Base-by-base conservation (phyloP, 208 protist species). In the Trypanosoma platydactyli region DNA sequence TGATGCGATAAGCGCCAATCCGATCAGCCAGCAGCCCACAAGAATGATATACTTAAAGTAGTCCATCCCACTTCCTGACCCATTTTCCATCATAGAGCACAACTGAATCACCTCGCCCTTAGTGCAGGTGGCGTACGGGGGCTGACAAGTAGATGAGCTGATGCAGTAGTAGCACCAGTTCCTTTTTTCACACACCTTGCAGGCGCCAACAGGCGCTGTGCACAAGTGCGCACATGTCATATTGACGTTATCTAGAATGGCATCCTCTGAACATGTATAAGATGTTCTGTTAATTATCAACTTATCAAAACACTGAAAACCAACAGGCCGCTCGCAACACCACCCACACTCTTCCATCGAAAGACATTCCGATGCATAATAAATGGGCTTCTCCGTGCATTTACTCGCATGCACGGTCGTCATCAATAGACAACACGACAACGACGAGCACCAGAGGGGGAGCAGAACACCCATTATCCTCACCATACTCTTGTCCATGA, bases 151-250 rank as follows among this genome's bases (percentile, higher is more conserved):
- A 7, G 18, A 54, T 16, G 30, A 45, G n/a, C n/a, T 56, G 25
- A 61, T 49, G 56, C 78, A 83, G 56, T 68, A 83, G 30, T 70
- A 65, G 44, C 78, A 83, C 78, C 78, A 83, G 33, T 71, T 71
- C 30, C 38, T 35, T 51, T 12, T 11, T 42, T 69, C 62, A 42
- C 78, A 83, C 15, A 5, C 41, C 25, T 56, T 33, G 64, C 72
- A 83, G 50, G 60, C 52, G 0, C 15, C 45, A 16, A 20, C 44
- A 2, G 38, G 20, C 6, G 54, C 42, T 22, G 16, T 7, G 35
- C 80, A 86, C 5, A 76, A 53, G 5, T 25, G 30, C 5, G 52
- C 71, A 58, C 80, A 86, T 44, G 71, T 77, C n/a, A 71, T 56
- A 30, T 65, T 49, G 5, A 25, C 0, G 45, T 44, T 24, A 16